phyloP scores from a whole-genome alignment of 108 stramenopile species.

The Cyclotella baltica region DNA sequence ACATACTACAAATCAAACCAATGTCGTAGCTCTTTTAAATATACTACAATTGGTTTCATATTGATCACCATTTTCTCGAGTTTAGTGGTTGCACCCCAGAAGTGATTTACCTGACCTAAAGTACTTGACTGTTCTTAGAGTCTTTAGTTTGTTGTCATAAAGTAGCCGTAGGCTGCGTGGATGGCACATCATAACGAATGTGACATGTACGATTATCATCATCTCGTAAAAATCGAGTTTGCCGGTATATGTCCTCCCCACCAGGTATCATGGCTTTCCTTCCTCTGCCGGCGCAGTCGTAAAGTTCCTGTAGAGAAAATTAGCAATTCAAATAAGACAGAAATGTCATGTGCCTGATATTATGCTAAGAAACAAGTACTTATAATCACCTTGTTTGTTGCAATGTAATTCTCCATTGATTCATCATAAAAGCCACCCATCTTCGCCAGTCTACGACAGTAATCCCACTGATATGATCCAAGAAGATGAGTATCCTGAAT shows the following conservation, averaged over 20 bases:
- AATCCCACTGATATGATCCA: constrained; percentile 82
- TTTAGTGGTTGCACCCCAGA: no score
- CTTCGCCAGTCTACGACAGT: constrained; percentile 71
- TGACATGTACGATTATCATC: not conserved
- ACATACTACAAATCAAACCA: no score
- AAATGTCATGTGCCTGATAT: no score
- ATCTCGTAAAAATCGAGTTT: not conserved
- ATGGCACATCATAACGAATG: not conserved
- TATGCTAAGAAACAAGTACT: not conserved
- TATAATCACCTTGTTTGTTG: constrained; percentile 68
- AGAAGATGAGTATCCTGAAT: constrained; percentile 85
- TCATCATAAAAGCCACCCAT: constrained; percentile 65
- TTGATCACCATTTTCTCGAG: no score
- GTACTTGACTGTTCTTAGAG: no score
- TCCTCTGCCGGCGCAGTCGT: constrained; percentile 6
- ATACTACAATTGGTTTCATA: no score
- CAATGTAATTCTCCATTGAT: constrained; percentile 67
- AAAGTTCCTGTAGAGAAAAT: not conserved
- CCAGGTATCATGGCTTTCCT: constrained; percentile 12
- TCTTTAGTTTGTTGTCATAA: no score
- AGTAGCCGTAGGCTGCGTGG: not conserved
- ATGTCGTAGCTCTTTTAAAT: no score
- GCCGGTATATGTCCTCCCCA: constrained; percentile 7
- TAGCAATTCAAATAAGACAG: not conserved
- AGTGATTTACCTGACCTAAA: no score